Base-by-base conservation (phyloP, 179 eudicot species). In the Monotropa hypopitys region DNA sequence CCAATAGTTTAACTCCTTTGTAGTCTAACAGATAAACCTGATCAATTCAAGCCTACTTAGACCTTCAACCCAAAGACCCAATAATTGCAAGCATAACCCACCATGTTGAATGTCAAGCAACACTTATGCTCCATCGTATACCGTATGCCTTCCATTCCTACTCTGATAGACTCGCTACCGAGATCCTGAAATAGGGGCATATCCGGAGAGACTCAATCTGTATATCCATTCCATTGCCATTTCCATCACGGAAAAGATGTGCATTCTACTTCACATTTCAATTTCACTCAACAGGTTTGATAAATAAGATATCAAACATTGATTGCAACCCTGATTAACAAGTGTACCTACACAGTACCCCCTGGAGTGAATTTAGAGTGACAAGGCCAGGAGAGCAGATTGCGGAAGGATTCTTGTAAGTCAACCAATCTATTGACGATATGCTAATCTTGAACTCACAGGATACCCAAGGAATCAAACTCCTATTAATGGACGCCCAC, bases 361-460 rank as follows among this genome's bases (percentile, higher is more conserved):
- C 23, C 18, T 21, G 32, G 30, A 42, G 49, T 3, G 5, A 69
- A 42, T 30, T 53, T 8, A 61, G 20, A 47, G 11, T 38, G 70
- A 50, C 65, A n/a, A 50, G 76, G 66, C 53, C 66, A 69, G 57
- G 70, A 72, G 72, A 71, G 67, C 76, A 74, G 21, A 47, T 47
- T 54, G 66, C 66, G 80, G 77, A 81, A 78, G 72, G 78, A 78
- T 78, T 81, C 80, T 83, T 71, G 84, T 71, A 74, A 50, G 54
- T 43, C 78, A 80, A 57, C 79, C 76, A 80, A n/a, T 32, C 32
- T 33, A 75, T 28, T 9, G 57, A 75, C 50, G 38, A 75, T 18
- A 43, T 18, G 61, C 30, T 59, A 59, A 53, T 28, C 26, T 10
- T 54, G 49, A 54, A 74, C 21, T 40, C 21, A 26, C 46, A 30